Percentiles rank a stretch among this genome's conserved stretches.
Evolutionary conservation across 306 rosid genomes (phyloP).

Genomic region (Calophaca sinica): DNA sequence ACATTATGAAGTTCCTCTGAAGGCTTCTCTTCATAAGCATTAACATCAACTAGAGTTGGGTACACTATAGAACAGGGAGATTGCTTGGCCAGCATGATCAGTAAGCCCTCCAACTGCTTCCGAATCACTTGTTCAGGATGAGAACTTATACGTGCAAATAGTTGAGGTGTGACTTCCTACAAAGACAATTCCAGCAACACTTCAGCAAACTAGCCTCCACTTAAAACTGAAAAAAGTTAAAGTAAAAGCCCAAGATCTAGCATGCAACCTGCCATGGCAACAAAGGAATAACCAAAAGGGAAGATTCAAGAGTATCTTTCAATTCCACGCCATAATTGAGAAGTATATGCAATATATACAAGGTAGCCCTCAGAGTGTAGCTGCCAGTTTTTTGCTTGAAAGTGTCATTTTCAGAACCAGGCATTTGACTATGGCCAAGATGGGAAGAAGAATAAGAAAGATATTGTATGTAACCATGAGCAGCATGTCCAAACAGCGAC

Average conservation of each 20-base stretch:
- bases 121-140: constrained; percentile 90
- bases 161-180: constrained; percentile 92
- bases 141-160: constrained; percentile 90
- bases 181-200: constrained; percentile 46
- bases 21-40: constrained; percentile 88
- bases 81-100: constrained; percentile 88
- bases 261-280: constrained; percentile 92
- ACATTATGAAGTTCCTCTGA: constrained; percentile 91
- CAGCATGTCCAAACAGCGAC: constrained; percentile 90
- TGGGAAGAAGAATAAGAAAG: constrained; percentile 76
- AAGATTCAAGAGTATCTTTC: constrained; percentile 75
- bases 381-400: constrained; percentile 77
- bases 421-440: constrained; percentile 58
- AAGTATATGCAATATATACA: constrained; percentile 86
- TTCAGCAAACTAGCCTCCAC: constrained; percentile 30
- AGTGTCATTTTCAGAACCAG: constrained; percentile 62
- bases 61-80: constrained; percentile 93
- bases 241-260: constrained; percentile 41
- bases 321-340: constrained; percentile 93
- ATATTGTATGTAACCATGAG: constrained; percentile 80
- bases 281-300: constrained; percentile 76
- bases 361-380: constrained; percentile 85
- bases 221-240: constrained; percentile 36
- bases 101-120: constrained; percentile 88
- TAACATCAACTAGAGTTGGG: constrained; percentile 89